phyloP scores from a whole-genome alignment of 1,284 basidiomycete genomes.

The Megacollybia platyphylla region DNA sequence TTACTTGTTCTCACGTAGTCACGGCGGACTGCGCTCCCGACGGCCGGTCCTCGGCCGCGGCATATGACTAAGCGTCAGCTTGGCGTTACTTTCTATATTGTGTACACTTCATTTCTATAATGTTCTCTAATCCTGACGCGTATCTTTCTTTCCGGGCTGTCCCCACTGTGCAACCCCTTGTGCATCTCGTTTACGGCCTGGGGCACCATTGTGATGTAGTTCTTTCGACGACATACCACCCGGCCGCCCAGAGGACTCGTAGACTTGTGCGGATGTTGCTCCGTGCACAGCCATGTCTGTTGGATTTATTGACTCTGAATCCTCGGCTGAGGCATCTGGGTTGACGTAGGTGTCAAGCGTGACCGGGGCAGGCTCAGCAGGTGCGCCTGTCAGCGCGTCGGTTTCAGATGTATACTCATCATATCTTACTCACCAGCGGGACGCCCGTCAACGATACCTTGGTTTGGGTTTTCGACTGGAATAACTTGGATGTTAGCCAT shows the following conservation, averaged over 20 bases:
- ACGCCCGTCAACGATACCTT: conserved; percentile 6
- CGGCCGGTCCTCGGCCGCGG: too few species aligned
- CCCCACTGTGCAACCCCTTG: conserved; percentile 9
- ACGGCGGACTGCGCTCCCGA: too few species aligned
- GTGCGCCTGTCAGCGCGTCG: background rate
- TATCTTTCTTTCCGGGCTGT: background rate
- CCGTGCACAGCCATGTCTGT: conserved; percentile 10
- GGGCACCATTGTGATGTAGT: conserved; percentile 17
- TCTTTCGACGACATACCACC: conserved; percentile 18
- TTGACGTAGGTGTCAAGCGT: conserved; percentile 9
- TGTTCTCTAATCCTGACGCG: background rate
- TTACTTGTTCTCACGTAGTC: too few species aligned
- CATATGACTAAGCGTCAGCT: too few species aligned
- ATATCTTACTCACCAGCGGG: conserved; percentile 1
- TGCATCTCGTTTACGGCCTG: conserved; percentile 15
- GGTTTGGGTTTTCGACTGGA: conserved; percentile 1
- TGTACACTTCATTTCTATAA: too few species aligned
- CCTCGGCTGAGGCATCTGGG: conserved; percentile 8
- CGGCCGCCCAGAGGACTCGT: conserved; percentile 17
- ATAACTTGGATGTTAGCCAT: too few species aligned
- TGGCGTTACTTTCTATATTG: too few species aligned
- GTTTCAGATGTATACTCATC: background rate
- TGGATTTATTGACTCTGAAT: background rate
- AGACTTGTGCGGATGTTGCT: conserved; percentile 20
- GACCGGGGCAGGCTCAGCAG: background rate